Evolutionary conservation across 345 rosid species (phyloP).

Genomic region (Corymbia maculata): DNA sequence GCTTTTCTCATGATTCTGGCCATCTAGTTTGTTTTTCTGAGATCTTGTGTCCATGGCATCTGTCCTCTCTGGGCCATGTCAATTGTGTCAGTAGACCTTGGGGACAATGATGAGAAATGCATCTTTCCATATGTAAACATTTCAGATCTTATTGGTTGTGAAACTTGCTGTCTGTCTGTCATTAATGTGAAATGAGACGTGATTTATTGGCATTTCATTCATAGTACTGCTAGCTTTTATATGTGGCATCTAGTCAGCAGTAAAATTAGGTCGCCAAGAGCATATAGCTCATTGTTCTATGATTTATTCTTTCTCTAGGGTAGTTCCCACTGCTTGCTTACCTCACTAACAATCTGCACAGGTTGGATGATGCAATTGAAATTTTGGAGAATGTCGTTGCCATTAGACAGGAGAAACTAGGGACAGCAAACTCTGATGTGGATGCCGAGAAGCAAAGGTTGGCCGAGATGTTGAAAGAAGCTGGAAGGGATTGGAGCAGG

Average conservation of each 20-base stretch:
- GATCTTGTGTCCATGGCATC: background rate
- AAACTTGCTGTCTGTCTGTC: background rate
- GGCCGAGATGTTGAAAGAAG: constrained; percentile 30
- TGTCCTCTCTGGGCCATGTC: background rate
- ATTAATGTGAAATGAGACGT: background rate
- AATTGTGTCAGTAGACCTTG: background rate
- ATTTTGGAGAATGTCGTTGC: constrained; percentile 22
- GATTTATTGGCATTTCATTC: background rate
- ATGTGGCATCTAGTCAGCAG: background rate
- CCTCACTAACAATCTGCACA: background rate
- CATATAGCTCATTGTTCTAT: background rate
- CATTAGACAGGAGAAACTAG: constrained; percentile 30
- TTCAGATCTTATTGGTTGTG: background rate
- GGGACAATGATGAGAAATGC: background rate
- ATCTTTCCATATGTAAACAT: background rate
- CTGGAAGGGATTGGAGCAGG: constrained; percentile 17
- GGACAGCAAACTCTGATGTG: constrained; percentile 29
- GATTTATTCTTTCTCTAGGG: background rate
- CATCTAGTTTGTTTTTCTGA: background rate
- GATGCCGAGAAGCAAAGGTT: constrained; percentile 25
- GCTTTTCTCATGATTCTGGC: background rate
- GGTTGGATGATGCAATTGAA: constrained; percentile 32
- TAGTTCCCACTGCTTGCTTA: background rate
- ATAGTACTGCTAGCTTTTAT: background rate
- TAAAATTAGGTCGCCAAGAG: background rate